Evolutionary conservation across 2,329 filamentous ascomycete genomes (phyloP), one percentile per base, ranked within the genome.

Genomic region (Cladosporium colombiae): DNA sequence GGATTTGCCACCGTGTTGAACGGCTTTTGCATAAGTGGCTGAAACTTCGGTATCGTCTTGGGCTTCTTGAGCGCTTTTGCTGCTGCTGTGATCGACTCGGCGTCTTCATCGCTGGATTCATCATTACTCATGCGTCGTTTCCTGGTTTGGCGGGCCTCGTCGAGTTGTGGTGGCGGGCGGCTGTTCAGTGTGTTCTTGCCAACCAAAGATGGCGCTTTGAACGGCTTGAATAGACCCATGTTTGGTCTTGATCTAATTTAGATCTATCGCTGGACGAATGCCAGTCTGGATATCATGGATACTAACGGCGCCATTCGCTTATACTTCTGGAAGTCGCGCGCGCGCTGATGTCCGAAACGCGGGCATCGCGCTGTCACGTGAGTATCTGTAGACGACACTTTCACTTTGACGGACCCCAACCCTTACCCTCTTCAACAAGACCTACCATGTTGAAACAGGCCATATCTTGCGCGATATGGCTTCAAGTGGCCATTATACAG

Each of bases 101-200:
- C 67, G 35, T 67, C 68, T 46, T 72, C 73, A 49, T 78, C 73
- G 25, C 33, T 40, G 4, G 35, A 55, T 10, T 56, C 50, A 11
- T 33, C 50, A 16, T 73, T 70, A 50, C 76, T 79, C 37, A 79
- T 75, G 57, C 79, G 76, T 53, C 79, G 76, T 69, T 78, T 81
- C 72, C 82, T 82, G 14, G 70, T 67, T n/a, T 79, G 77, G 57
- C 78, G 79, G 64, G 72, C 70, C 13, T 60, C 63, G 11, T 74
- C 70, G 55, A 68, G 50, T 35, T 25, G 33, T 61, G 67, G 64
- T 35, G 53, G 52, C 5, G 57, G 53, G 3, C 40, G 40, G 5
- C 31, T 46, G 53, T 64, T 55, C 3, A 65, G 35, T 14, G 65
- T 56, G 14, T 61, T 62, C 6, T 62, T 40, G 25, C 33, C 49